Evolutionary conservation across 164 flowering plant species (phyloP).

Genomic region (Sextonia rubra): DNA sequence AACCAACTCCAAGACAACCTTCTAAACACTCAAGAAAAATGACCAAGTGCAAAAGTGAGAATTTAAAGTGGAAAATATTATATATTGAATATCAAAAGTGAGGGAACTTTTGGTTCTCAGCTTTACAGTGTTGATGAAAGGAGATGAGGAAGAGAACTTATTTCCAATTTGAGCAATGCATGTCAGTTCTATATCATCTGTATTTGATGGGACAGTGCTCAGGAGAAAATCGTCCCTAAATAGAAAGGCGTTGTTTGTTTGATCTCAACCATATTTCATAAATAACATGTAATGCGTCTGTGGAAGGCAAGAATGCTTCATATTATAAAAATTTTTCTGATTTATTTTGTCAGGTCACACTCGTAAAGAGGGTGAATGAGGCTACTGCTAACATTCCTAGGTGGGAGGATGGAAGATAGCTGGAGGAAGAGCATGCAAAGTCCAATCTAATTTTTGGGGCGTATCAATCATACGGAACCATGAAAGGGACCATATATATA

Average conservation of each 20-base stretch:
- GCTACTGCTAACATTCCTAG: constrained; percentile 44
- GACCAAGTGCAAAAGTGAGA: too few relatives aligned
- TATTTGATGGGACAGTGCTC: background rate
- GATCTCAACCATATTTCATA: background rate
- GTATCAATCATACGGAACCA: background rate
- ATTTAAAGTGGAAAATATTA: too few relatives aligned
- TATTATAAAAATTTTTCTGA: background rate
- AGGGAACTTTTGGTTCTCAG: too few relatives aligned
- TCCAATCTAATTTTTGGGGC: background rate
- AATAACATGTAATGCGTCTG: background rate
- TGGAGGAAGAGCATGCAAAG: background rate
- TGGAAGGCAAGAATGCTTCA: background rate
- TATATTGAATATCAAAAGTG: too few relatives aligned
- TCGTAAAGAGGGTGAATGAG: constrained; percentile 48
- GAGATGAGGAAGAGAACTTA: too few relatives aligned
- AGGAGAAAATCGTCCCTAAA: too few relatives aligned
- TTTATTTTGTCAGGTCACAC: constrained; percentile 28
- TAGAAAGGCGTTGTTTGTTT: background rate
- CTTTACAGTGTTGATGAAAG: too few relatives aligned
- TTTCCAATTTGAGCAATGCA: background rate
- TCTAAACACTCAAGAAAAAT: too few relatives aligned
- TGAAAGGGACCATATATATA: background rate
- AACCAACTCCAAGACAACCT: too few relatives aligned
- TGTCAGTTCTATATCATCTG: background rate
- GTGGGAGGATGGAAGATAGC: constrained; percentile 22